Conservation (phyloP, 768 basidiomycete species). For the Lactarius akahatsu region DNA sequence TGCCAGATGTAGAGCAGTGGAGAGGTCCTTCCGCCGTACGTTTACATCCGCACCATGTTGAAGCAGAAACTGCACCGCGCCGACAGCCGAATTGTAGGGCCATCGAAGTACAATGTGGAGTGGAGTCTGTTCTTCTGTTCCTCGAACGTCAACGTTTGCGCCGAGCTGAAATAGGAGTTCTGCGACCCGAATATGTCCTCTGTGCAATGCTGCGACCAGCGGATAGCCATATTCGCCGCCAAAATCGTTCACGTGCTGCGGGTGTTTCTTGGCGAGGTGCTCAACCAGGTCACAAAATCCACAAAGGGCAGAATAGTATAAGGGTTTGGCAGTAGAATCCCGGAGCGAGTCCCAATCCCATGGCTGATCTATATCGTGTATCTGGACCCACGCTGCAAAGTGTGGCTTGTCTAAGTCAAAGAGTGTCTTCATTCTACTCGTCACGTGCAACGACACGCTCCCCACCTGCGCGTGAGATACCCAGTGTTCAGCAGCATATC, state of each 20-base stretch:
- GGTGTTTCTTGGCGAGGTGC: neutral
- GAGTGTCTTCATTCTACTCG: neutral
- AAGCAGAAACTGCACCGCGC: neutral
- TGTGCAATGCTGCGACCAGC: neutral
- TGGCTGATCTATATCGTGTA: neutral
- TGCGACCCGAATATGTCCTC: neutral
- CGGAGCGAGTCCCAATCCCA: fast-evolving
- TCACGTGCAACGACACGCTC: neutral
- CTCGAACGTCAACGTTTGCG: neutral
- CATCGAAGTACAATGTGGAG: neutral
- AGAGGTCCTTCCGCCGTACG: neutral
- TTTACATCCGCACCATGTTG: neutral
- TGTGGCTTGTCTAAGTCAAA: neutral
- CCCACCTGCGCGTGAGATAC: neutral
- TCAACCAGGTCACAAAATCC: neutral
- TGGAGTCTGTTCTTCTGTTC: too few relatives aligned
- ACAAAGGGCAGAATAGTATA: neutral
- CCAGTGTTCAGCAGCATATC: neutral
- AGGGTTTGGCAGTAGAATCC: neutral
- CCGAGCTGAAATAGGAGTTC: neutral
- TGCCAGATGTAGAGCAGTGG: neutral
- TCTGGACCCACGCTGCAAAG: neutral
- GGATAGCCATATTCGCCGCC: neutral
- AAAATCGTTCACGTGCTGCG: neutral
- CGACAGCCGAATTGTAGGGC: neutral